Percentiles rank a stretch among this genome's conserved stretches.
These are phyloP conservation scores for Hymenotorrendiella dingleyae DNA, from an alignment of 2,329 filamentous ascomycete species.

Conservation along the genomic window DNA sequence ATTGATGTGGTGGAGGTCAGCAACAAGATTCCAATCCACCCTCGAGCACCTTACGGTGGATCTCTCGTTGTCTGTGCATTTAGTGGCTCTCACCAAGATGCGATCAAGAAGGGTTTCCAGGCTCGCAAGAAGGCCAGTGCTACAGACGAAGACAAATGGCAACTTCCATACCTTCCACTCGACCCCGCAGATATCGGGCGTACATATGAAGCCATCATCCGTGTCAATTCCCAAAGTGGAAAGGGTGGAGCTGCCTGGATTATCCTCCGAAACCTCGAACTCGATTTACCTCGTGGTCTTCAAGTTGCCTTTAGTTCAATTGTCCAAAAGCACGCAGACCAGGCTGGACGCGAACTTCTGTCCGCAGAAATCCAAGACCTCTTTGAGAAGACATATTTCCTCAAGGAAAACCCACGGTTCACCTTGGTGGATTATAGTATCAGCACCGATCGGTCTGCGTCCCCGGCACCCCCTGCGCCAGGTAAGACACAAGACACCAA, in stretches of 20 bases:
- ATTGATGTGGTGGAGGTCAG: slow-evolving; percentile 87
- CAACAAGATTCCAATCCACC: slow-evolving; percentile 92
- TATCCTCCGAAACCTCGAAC: slow-evolving; percentile 79
- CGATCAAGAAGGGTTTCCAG: slow-evolving; percentile 89
- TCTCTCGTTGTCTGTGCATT: slow-evolving; percentile 90
- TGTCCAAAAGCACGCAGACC: slow-evolving; percentile 77
- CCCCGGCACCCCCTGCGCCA: slow-evolving; percentile 60
- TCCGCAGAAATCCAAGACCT: slow-evolving; percentile 77
- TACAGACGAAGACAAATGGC: slow-evolving; percentile 64
- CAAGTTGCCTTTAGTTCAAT: slow-evolving; percentile 87
- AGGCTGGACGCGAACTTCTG: slow-evolving; percentile 75
- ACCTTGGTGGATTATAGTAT: slow-evolving; percentile 88
- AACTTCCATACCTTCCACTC: slow-evolving; percentile 85
- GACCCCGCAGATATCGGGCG: slow-evolving; percentile 91
- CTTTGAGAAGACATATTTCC: slow-evolving; percentile 85
- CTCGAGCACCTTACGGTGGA: slow-evolving; percentile 83
- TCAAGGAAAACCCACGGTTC: slow-evolving; percentile 79
- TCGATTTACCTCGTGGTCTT: slow-evolving; percentile 87
- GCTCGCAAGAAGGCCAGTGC: slow-evolving; percentile 55
- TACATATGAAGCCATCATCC: slow-evolving; percentile 96
- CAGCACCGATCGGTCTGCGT: slow-evolving; percentile 71
- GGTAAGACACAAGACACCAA: slow-evolving; percentile 72
- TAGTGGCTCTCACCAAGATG: slow-evolving; percentile 88
- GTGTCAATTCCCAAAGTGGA: slow-evolving; percentile 93
- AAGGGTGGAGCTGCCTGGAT: slow-evolving; percentile 96